Evolutionary conservation across 305 asterid species (phyloP).

Genomic region (Ilex paraguariensis): DNA sequence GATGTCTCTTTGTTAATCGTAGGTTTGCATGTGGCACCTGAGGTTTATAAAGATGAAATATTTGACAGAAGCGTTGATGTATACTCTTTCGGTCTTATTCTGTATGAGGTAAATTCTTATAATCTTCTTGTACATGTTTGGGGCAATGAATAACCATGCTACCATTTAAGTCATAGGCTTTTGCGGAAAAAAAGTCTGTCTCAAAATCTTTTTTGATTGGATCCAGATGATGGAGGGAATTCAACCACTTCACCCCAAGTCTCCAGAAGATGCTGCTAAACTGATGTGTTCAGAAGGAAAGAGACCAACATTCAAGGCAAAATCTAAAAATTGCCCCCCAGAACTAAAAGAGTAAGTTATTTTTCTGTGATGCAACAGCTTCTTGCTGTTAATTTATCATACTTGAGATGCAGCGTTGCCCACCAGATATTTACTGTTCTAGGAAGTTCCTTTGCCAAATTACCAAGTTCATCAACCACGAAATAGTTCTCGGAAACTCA

Average conservation of each 20-base stretch:
- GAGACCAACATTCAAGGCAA: slow-evolving; percentile 84
- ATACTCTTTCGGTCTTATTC: slow-evolving; percentile 75
- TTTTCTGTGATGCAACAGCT: too few species aligned
- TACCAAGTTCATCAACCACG: too few species aligned
- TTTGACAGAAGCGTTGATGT: slow-evolving; percentile 91
- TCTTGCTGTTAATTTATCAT: too few species aligned
- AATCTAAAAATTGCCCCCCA: slow-evolving; percentile 61
- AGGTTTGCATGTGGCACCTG: slow-evolving; percentile 88
- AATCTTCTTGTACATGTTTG: slow-evolving; percentile 5
- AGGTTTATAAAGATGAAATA: slow-evolving; percentile 58
- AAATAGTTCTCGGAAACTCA: too few species aligned
- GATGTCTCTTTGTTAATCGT: slow-evolving; percentile 12
- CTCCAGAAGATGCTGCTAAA: slow-evolving; percentile 65
- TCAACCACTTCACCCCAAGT: slow-evolving; percentile 72
- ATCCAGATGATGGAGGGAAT: slow-evolving; percentile 87
- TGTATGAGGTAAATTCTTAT: slow-evolving; percentile 67
- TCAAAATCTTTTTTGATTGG: slow-evolving; percentile 5
- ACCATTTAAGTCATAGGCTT: too few species aligned
- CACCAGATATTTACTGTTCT: too few species aligned
- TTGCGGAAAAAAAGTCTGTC: too few species aligned
- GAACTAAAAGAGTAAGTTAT: slow-evolving; percentile 73
- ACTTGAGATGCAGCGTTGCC: too few species aligned
- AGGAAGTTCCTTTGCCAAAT: too few species aligned
- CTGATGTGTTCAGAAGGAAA: slow-evolving; percentile 62
- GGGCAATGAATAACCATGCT: too few species aligned